Percentiles rank a stretch among this genome's conserved stretches.
These are phyloP conservation scores for Suillus alpinus DNA, from an alignment of 768 basidiomycete species.

Conservation along the genomic window DNA sequence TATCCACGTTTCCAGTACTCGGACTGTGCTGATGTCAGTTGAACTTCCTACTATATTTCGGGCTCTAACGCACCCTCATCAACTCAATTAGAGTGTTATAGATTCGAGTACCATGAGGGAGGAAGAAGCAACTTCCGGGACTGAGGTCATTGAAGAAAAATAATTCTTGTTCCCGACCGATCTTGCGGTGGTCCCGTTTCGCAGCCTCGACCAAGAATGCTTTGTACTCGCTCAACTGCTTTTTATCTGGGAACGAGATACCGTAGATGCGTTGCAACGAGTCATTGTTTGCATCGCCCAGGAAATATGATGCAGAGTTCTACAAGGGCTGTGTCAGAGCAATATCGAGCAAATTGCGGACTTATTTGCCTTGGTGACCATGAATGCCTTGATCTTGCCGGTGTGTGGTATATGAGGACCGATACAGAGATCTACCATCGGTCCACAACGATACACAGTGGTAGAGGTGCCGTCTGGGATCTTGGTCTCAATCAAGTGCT, in stretches of 20 bases:
- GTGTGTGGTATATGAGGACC: constrained; percentile 99
- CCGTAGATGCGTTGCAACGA: constrained; percentile 96
- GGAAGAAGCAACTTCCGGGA: constrained; percentile 94
- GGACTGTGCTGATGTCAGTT: constrained; percentile 40
- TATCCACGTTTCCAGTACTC: constrained; percentile 97
- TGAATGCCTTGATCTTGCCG: constrained; percentile 94
- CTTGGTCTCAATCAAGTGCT: constrained; percentile 91
- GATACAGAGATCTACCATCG: constrained; percentile 95
- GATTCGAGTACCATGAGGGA: constrained; percentile 95
- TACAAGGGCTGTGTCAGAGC: constrained; percentile 24
- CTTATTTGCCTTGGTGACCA: constrained; percentile 83
- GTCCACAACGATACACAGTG: constrained; percentile 97
- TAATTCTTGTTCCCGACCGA: constrained; percentile 96
- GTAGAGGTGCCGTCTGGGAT: constrained; percentile 95
- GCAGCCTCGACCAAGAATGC: constrained; percentile 94
- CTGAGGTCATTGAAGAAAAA: constrained; percentile 98
- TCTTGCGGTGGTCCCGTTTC: constrained; percentile 96
- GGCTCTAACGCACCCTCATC: constrained; percentile 65
- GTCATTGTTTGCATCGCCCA: constrained; percentile 90
- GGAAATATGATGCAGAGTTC: constrained; percentile 98
- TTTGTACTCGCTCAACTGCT: constrained; percentile 93
- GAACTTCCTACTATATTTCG: constrained; percentile 5
- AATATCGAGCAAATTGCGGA: neutral
- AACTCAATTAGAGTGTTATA: constrained; percentile 92
- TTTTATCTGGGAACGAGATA: constrained; percentile 98